Conservation (phyloP, 495 filamentous ascomycete species). For the Hyaloscypha bicolor region DNA sequence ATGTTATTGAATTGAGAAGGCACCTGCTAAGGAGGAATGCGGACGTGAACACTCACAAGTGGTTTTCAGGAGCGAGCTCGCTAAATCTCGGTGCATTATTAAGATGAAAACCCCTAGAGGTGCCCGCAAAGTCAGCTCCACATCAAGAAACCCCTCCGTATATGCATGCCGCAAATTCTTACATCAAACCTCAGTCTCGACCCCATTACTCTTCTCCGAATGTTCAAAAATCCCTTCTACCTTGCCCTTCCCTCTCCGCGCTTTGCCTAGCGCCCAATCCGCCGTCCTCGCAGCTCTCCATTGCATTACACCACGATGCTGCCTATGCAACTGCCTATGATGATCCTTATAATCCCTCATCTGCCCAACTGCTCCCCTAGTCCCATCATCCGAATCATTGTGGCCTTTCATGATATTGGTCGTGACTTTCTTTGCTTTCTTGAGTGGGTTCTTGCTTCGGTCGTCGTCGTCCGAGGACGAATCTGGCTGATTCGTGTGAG, state of each 20-base stretch:
- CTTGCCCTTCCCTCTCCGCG: conserved; percentile 54
- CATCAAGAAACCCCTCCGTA: too few species aligned
- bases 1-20: too few species aligned
- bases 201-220: conserved; percentile 56
- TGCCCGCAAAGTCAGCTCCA: too few species aligned
- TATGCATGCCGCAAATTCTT: neutral
- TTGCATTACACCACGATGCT: conserved; percentile 69
- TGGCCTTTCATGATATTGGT: conserved; percentile 28
- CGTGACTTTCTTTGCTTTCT: conserved; percentile 30
- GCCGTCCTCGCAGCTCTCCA: conserved; percentile 65
- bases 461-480: conserved; percentile 31
- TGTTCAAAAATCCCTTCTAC: conserved; percentile 55
- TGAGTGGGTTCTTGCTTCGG: conserved; percentile 21
- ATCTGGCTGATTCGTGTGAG: conserved; percentile 40
- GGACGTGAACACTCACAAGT: too few species aligned
- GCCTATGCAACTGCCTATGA: conserved; percentile 59
- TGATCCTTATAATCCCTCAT: conserved; percentile 57
- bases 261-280: conserved; percentile 61
- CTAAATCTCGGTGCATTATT: too few species aligned
- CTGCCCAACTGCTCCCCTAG: conserved; percentile 44
- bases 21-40: too few species aligned
- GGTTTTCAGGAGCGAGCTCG: too few species aligned
- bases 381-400: conserved; percentile 40
- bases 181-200: conserved; percentile 61
- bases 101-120: too few species aligned